Conservation (phyloP, 331 rosid species). For the Prunus yedoensis region DNA sequence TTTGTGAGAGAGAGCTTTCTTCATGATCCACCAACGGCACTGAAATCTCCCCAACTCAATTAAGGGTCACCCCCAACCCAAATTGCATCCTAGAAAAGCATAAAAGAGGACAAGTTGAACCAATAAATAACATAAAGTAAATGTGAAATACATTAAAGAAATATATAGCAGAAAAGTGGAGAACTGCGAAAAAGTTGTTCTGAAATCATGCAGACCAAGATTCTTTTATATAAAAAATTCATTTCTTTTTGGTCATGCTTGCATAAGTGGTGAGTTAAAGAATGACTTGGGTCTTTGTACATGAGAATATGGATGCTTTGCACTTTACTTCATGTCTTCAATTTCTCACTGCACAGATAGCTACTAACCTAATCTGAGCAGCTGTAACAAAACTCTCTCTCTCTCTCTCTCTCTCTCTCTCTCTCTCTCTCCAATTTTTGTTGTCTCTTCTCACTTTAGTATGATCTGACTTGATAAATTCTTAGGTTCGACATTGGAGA, state of each 20-base stretch:
- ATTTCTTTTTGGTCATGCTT: conserved; percentile 22
- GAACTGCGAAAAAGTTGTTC: not conserved
- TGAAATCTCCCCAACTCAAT: conserved; percentile 15
- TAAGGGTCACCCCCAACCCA: conserved; percentile 17
- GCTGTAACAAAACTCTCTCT: no score
- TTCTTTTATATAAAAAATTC: not conserved
- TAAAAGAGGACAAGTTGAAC: conserved; percentile 9
- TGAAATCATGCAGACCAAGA: conserved; percentile 14
- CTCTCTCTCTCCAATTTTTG: no score
- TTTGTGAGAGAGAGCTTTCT: conserved; percentile 32
- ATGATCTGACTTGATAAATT: not conserved
- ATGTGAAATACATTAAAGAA: conserved; percentile 4
- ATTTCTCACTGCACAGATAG: not conserved
- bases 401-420: no score
- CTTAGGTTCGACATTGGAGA: conserved; percentile 5
- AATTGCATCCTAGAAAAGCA: not conserved
- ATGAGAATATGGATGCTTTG: not conserved
- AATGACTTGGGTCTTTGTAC: not conserved
- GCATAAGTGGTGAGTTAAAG: conserved; percentile 20
- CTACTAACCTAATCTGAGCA: not conserved
- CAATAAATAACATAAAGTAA: conserved; percentile 9
- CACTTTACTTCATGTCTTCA: conserved; percentile 1
- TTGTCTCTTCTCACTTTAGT: not conserved
- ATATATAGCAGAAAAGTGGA: not conserved
- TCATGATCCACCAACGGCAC: conserved; percentile 36